Evolutionary conservation across 129 eudicot species (phyloP), one percentile per base, ranked within the genome.

Genomic region (Flaveria linearis): DNA sequence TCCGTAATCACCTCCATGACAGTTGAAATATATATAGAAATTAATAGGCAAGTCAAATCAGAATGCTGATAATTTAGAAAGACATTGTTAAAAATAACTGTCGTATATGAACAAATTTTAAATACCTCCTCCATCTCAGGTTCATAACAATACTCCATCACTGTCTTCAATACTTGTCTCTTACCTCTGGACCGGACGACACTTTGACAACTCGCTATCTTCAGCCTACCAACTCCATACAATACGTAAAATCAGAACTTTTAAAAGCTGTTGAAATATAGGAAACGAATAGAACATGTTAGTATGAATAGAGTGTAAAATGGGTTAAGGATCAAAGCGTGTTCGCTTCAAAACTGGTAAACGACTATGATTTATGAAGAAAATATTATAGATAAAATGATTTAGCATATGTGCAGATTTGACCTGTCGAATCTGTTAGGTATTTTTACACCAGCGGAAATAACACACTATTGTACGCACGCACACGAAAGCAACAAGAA

Each of bases 121-220:
- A 68, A 68, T 82, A 93, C 98, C 97, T 93, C 97, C 88, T 90
- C 96, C 98, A 93, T 93, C 76, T 93, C 98, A 85, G 98, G 97
- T 86, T 93, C 98, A 76, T 90, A 93, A 81, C 93, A 88, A 71
- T 85, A 93, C 82, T 93, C 98, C 88, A 93, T 84, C 78, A 93
- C 96, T 52, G 62, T 88, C 96, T 89, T 93, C 80, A 52, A 74
- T 62, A 77, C 84, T 73, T 79, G 83, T 83, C 93, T 90, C 81
- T 86, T 93, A 78, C 92, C 90, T 80, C 91, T 87, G 11, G 97
- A 82, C 88, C 83, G 49, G 97, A 87, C 25, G 89, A 77, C 76
- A n/a, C n/a, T 88, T 90, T 69, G 96, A 83, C 77, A 78, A 73
- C 72, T 90, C 97, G 52, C 80, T 76, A 79, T 90, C 97, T 78